These are phyloP conservation scores for Scutellaria minor DNA, from an alignment of 257 asterid genomes.

Conservation along the genomic window DNA sequence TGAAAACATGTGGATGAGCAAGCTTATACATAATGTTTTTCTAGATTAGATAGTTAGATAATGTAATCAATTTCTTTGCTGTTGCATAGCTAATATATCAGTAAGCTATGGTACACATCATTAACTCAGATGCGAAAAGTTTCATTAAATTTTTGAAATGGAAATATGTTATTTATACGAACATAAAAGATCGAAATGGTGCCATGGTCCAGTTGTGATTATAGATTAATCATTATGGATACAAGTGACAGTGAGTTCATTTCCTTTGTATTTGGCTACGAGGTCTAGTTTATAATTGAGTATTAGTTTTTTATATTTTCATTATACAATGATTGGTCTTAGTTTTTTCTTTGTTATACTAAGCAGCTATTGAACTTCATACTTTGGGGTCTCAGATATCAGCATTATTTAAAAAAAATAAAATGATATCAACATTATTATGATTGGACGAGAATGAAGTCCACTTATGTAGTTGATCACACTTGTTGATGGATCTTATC, in stretches of 20 bases:
- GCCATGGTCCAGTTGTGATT: background rate
- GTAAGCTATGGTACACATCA: background rate
- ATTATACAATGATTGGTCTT: background rate
- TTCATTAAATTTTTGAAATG: constrained; percentile 8
- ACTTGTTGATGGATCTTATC: constrained; percentile 16
- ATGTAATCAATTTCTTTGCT: background rate
- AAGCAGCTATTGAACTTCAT: constrained; percentile 24
- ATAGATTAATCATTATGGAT: constrained; percentile 4
- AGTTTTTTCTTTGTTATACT: constrained; percentile 12
- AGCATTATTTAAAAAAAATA: background rate
- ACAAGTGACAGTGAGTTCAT: constrained; percentile 3
- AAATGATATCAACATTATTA: background rate
- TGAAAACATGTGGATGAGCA: background rate
- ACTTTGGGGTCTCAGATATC: constrained; percentile 20
- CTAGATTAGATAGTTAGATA: background rate
- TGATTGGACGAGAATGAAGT: constrained; percentile 10
- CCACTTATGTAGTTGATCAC: constrained; percentile 7
- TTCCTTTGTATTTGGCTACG: constrained; percentile 16
- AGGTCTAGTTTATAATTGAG: constrained; percentile 10
- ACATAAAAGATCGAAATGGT: background rate
- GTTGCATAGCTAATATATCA: constrained; percentile 3
- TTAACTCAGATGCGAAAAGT: background rate
- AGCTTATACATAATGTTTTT: constrained; percentile 12
- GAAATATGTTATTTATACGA: background rate
- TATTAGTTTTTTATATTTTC: background rate